Percentiles rank a stretch among this genome's conserved stretches.
These are phyloP conservation scores for Prunus kanzakura DNA, from an alignment of 306 rosid genomes.

Conservation along the genomic window DNA sequence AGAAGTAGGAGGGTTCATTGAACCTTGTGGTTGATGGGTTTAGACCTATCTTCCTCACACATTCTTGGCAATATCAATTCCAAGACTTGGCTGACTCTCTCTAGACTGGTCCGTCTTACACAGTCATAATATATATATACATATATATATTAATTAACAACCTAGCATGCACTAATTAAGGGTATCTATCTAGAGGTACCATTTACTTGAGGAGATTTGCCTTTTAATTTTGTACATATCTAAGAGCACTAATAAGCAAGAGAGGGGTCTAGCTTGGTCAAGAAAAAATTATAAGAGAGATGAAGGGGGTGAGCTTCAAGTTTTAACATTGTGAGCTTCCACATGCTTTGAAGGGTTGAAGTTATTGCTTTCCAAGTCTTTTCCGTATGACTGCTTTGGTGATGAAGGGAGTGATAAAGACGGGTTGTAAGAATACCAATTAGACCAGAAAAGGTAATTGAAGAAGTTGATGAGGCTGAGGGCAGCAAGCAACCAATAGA, in stretches of 20 bases:
- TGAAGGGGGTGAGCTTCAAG: background rate
- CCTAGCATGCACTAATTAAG: background rate
- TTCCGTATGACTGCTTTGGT: background rate
- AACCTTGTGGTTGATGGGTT: background rate
- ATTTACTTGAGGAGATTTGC: background rate
- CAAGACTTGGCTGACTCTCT: too few species aligned
- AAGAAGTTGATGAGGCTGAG: conserved; percentile 57
- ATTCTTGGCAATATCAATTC: background rate
- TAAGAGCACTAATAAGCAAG: background rate
- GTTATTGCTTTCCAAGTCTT: conserved; percentile 24
- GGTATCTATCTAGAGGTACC: background rate
- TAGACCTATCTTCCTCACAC: background rate
- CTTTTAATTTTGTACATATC: background rate
- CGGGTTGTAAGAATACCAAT: conserved; percentile 42
- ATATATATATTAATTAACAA: too few species aligned
- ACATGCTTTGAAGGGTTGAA: conserved; percentile 12
- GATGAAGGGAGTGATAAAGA: conserved; percentile 12
- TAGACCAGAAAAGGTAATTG: conserved; percentile 49
- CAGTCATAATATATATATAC: too few species aligned
- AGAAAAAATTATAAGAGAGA: background rate
- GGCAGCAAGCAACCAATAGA: conserved; percentile 58
- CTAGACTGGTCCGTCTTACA: too few species aligned
- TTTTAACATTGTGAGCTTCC: background rate
- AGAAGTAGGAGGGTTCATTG: background rate
- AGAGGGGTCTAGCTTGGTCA: background rate